Conservation (phyloP, 2,329 filamentous ascomycete species). For the Sclerotinia nivalis region DNA sequence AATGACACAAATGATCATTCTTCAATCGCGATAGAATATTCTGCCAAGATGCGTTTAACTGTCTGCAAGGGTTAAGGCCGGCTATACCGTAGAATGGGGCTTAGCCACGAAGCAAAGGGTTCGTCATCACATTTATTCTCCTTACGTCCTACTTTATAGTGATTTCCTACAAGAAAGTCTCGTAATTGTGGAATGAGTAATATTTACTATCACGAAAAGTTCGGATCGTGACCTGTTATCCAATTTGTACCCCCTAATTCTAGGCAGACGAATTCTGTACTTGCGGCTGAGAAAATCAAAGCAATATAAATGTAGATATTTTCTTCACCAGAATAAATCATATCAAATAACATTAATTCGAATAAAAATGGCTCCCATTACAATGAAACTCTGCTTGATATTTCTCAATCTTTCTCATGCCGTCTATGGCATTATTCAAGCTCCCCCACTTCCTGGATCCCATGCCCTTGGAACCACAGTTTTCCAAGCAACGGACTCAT, state of each 20-base stretch:
- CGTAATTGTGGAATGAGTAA: not conserved
- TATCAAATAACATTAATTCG: not conserved
- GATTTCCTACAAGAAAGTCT: not conserved
- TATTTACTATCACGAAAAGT: not conserved
- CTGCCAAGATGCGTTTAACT: not conserved
- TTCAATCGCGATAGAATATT: not conserved
- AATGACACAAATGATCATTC: not conserved
- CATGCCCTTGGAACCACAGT: constrained; percentile 19
- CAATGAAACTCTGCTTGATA: constrained; percentile 12
- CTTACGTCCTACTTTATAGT: not conserved
- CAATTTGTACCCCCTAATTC: constrained; percentile 9
- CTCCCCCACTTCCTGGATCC: constrained; percentile 9
- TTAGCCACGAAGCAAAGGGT: constrained; percentile 6
- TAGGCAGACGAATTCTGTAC: constrained; percentile 1
- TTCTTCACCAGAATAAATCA: not conserved
- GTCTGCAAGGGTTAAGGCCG: not conserved
- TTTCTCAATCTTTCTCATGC: not conserved
- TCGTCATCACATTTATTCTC: not conserved
- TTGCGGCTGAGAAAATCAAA: constrained; percentile 5
- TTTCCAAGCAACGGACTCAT: constrained; percentile 13
- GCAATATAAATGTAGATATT: not conserved
- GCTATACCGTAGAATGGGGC: not conserved
- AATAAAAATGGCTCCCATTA: not conserved
- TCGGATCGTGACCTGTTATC: not conserved
- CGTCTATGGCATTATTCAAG: constrained; percentile 10